Evolutionary conservation across 129 eudicot genomes (phyloP).

Genomic region (Mikania micrantha): DNA sequence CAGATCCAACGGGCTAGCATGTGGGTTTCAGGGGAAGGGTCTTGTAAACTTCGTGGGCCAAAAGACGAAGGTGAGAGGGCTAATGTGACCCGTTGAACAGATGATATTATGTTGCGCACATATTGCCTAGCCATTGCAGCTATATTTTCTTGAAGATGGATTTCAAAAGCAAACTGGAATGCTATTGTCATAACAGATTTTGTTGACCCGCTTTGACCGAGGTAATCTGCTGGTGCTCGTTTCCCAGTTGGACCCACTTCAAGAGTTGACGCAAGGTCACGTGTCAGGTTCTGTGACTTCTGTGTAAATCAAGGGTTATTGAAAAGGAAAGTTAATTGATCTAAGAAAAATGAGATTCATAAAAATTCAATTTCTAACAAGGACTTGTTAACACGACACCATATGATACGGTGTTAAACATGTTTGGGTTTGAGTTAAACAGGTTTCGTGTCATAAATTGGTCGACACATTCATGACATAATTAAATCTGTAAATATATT

Average conservation of each 20-base stretch:
- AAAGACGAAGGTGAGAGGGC: conserved; percentile 90
- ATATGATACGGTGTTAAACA: too few species aligned
- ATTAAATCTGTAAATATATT: too few species aligned
- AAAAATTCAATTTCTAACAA: too few species aligned
- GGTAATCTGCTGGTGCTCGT: conserved; percentile 45
- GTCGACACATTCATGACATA: too few species aligned
- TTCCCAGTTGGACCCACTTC: conserved; percentile 77
- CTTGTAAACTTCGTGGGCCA: conserved; percentile 44
- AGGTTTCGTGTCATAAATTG: too few species aligned
- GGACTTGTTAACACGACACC: too few species aligned
- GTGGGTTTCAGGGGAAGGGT: conserved; percentile 81
- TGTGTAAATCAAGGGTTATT: conserved; percentile 11
- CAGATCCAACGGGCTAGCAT: conserved; percentile 87
- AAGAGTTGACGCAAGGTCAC: conserved; percentile 92
- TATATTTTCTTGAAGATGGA: conserved; percentile 77
- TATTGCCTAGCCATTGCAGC: conserved; percentile 94
- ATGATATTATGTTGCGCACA: conserved; percentile 71
- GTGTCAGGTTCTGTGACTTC: conserved; percentile 78
- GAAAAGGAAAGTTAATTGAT: background rate
- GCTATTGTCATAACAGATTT: conserved; percentile 97
- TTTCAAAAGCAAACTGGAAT: conserved; percentile 85
- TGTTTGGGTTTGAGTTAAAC: too few species aligned
- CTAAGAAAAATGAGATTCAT: background rate
- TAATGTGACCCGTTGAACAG: conserved; percentile 91
- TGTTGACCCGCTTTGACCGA: conserved; percentile 30